Conservation (phyloP, 768 basidiomycete species). For the Termitomyces sp. region DNA sequence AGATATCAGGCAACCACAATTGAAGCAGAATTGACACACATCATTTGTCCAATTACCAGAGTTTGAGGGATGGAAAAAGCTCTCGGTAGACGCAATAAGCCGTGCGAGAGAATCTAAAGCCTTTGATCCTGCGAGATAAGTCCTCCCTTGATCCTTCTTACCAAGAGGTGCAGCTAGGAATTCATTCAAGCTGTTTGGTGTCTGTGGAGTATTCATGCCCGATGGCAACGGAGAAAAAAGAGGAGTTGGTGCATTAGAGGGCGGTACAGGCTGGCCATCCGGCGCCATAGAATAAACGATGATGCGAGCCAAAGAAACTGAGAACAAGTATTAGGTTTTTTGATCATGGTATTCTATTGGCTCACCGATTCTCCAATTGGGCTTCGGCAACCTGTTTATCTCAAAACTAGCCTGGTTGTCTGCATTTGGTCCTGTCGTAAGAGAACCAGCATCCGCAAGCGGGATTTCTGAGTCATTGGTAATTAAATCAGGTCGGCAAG, state of each 20-base stretch:
- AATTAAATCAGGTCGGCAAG: slow-evolving; percentile 1
- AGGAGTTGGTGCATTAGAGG: slow-evolving; percentile 68
- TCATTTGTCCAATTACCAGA: slow-evolving; percentile 79
- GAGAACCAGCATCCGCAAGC: slow-evolving; percentile 65
- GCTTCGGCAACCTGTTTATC: slow-evolving; percentile 64
- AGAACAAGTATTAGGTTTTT: background rate
- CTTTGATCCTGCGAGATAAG: slow-evolving; percentile 77
- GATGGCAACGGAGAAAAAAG: slow-evolving; percentile 66
- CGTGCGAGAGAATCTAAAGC: slow-evolving; percentile 83
- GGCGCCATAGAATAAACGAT: slow-evolving; percentile 86
- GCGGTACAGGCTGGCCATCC: slow-evolving; percentile 50
- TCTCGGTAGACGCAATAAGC: slow-evolving; percentile 82
- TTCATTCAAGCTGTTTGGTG: slow-evolving; percentile 44
- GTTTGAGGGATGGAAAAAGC: slow-evolving; percentile 89
- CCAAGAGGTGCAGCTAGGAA: slow-evolving; percentile 55
- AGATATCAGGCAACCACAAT: background rate
- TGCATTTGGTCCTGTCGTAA: slow-evolving; percentile 71
- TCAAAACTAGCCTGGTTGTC: slow-evolving; percentile 74
- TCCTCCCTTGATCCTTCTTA: slow-evolving; percentile 41
- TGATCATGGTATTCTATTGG: slow-evolving; percentile 13
- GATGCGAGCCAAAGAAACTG: slow-evolving; percentile 77
- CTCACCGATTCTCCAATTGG: slow-evolving; percentile 70
- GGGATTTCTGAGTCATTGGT: slow-evolving; percentile 49
- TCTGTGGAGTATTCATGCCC: slow-evolving; percentile 52
- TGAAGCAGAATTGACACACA: slow-evolving; percentile 31